Evolutionary conservation across 2,329 filamentous ascomycete genomes (phyloP).

Genomic region (Monilinia vaccinii-corymbosi): DNA sequence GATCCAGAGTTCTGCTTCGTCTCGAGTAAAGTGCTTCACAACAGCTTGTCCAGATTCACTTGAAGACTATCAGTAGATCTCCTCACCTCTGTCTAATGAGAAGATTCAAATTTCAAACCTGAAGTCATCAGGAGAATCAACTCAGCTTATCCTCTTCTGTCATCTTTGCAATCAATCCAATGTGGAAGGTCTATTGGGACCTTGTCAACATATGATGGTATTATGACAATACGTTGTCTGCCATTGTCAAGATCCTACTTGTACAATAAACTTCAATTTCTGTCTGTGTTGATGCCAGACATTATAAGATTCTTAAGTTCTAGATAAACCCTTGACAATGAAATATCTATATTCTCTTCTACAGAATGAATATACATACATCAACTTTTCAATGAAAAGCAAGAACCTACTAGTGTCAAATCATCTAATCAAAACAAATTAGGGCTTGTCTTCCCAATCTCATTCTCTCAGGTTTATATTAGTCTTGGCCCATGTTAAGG

Average conservation of each 20-base stretch:
- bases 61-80: neutral
- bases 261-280: neutral
- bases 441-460: neutral
- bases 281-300: neutral
- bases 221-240: neutral
- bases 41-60: neutral
- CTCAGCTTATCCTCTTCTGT: neutral
- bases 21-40: neutral
- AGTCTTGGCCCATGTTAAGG: neutral
- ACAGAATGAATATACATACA: rapidly evolving
- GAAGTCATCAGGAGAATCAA: neutral
- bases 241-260: neutral
- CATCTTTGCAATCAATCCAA: neutral
- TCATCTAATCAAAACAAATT: neutral
- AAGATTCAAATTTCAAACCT: neutral
- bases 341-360: neutral
- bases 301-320: neutral
- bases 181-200: too few relatives aligned
- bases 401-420: neutral
- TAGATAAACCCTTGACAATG: neutral
- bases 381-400: neutral
- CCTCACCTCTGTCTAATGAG: neutral
- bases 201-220: neutral
- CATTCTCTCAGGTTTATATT: neutral
- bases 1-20: neutral